Conservation (phyloP, 108 stramenopile genomes). For the Nitzschia sp. region DNA sequence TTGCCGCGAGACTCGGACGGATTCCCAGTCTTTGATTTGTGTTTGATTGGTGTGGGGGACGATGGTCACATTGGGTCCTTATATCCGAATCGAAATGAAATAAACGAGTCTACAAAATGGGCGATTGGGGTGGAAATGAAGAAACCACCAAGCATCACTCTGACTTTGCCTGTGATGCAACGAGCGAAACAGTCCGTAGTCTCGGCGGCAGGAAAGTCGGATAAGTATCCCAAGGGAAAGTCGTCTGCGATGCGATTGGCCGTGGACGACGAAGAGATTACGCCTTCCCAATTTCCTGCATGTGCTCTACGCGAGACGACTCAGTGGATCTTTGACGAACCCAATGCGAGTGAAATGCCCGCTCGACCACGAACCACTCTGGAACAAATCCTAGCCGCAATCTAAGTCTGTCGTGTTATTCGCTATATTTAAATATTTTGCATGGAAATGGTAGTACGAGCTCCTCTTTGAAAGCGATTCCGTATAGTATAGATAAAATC, state of each 20-base stretch:
- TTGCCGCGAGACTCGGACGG: conserved; percentile 59
- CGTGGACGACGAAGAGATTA: conserved; percentile 56
- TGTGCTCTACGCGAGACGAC: conserved; percentile 60
- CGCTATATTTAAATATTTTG: too few relatives aligned
- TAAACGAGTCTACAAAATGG: conserved; percentile 60
- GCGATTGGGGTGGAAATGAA: conserved; percentile 66
- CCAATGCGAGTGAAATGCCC: conserved; percentile 42
- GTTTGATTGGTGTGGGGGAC: conserved; percentile 80
- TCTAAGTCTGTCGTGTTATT: too few relatives aligned
- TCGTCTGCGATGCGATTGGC: conserved; percentile 70
- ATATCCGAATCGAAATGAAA: conserved; percentile 74
- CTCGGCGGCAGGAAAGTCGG: conserved; percentile 66
- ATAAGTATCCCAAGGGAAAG: conserved; percentile 85
- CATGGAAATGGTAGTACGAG: too few relatives aligned
- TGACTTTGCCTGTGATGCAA: conserved; percentile 75
- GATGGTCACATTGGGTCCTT: conserved; percentile 81
- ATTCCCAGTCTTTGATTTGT: conserved; percentile 79
- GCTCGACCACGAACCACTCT: neutral
- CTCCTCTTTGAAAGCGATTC: too few relatives aligned
- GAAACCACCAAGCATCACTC: conserved; percentile 68
- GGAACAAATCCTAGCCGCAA: neutral
- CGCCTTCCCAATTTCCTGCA: conserved; percentile 67
- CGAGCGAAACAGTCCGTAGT: conserved; percentile 65
- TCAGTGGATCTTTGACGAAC: conserved; percentile 75
- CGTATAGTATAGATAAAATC: too few relatives aligned